These are phyloP conservation scores for Exophiala phaeomuriformis DNA, from an alignment of 2,329 filamentous ascomycete species.

Conservation along the genomic window DNA sequence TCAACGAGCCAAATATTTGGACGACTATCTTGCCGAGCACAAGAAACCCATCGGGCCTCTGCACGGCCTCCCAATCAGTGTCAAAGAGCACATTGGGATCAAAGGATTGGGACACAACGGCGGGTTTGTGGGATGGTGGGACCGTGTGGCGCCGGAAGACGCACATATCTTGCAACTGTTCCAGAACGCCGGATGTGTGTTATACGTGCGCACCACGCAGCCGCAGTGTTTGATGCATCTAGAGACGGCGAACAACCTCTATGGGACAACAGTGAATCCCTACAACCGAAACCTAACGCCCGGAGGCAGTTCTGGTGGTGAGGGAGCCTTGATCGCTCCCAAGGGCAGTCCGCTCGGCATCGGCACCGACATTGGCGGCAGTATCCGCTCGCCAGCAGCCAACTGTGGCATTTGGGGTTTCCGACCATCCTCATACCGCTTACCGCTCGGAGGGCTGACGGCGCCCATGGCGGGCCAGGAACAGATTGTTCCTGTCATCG, in stretches of 20 bases:
- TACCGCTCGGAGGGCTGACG: not conserved
- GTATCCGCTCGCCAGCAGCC: conserved; percentile 1
- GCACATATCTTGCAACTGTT: conserved; percentile 28
- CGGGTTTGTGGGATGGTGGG: conserved; percentile 29
- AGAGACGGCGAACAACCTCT: conserved; percentile 31
- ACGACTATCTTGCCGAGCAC: conserved; percentile 33
- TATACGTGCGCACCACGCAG: conserved; percentile 30
- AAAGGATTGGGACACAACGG: conserved; percentile 36
- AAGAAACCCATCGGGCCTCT: conserved; percentile 46
- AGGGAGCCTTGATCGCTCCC: conserved; percentile 49
- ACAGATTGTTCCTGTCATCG: conserved; percentile 46
- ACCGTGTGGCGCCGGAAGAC: conserved; percentile 24
- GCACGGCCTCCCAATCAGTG: conserved; percentile 53
- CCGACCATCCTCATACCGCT: conserved; percentile 30
- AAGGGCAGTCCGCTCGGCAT: conserved; percentile 49
- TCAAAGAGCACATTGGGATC: conserved; percentile 43
- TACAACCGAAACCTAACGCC: conserved; percentile 46
- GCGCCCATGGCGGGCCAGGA: conserved; percentile 16
- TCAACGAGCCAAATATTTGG: conserved; percentile 41
- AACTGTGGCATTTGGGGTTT: conserved; percentile 27
- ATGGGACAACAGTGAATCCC: conserved; percentile 46
- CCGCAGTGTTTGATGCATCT: conserved; percentile 30
- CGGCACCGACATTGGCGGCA: conserved; percentile 45
- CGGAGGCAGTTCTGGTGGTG: conserved; percentile 51
- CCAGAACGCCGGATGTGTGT: conserved; percentile 29